Base-by-base conservation (phyloP, 2,329 filamentous ascomycete genomes). In the Didymella glomerata region DNA sequence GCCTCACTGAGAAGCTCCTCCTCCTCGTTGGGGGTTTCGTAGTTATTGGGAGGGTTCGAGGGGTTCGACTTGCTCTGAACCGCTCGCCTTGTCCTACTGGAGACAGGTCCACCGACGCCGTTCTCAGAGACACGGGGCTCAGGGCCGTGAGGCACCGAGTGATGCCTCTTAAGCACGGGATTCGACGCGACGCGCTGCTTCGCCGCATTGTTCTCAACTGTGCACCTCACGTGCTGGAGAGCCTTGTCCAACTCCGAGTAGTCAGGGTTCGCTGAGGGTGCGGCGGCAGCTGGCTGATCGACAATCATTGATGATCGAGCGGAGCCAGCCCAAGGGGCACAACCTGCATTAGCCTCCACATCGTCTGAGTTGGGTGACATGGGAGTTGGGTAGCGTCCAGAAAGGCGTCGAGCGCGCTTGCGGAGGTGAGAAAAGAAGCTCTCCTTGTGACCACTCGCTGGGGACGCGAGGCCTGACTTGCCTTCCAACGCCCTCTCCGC, bases 401-500 rank as follows among this genome's bases (percentile, higher is more conserved):
- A 99, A 61, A 99, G 89, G 67, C 95, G 86, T 68, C 95, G 87
- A 27, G 96, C 95, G 50, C 94, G 89, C 79, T 99, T 99, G 56
- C 95, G 87, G 8, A 99, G 84, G 75, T 99, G 95, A 0, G 95
- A 98, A 80, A 99, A 99, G 82, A 99, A 99, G 77, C 95, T 92
- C 77, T 99, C 95, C 74, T 96, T 96, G 56, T 93, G 91, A 18
- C 86, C 91, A 69, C 85, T 89, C 0, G 89, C 88, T 4, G 93
- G 92, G 6, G 92, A 95, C 16, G 86, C 88, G 24, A 93, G 82
- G 22, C 89, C 90, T 32, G 85, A 86, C 69, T 90, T 88, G 52
- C 93, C 95, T 73, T 93, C 97, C 45, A 98, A 84, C 36, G 93
- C 92, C 63, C 92, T 86, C 77, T 98, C 94, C 14, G 94, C 92